A percentile compares a stretch with the other conserved stretches of the same genome.
These are phyloP conservation scores for Penicillium sp. DNA, from an alignment of 2,329 filamentous ascomycete genomes.

Conservation along the genomic window DNA sequence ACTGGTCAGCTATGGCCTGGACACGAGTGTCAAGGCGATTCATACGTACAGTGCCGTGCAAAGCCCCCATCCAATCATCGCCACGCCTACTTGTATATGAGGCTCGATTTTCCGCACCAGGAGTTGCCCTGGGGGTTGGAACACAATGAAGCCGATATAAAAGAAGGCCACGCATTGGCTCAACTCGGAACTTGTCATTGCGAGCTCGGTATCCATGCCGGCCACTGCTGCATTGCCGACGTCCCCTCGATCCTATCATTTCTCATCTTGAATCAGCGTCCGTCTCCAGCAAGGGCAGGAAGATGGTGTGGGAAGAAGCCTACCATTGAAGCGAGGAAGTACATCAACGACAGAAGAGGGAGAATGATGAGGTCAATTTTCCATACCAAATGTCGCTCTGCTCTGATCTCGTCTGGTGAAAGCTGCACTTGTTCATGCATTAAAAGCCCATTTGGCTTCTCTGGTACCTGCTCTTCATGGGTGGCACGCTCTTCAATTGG, in stretches of 20 bases:
- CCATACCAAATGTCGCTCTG: no score
- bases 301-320: no score
- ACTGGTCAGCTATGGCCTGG: slow-evolving; percentile 12
- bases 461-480: no score
- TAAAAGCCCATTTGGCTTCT: no score
- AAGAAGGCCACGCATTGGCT: slow-evolving; percentile 13
- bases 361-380: slow-evolving; percentile 1
- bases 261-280: background rate
- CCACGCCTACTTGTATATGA: no score
- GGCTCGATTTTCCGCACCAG: no score
- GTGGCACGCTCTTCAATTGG: no score
- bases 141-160: slow-evolving; percentile 15
- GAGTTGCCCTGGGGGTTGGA: slow-evolving; percentile 6
- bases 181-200: slow-evolving; percentile 7
- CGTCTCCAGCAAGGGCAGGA: no score
- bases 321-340: slow-evolving; percentile 1
- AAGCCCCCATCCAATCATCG: no score
- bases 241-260: slow-evolving; percentile 9
- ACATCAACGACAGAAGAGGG: background rate
- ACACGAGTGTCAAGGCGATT: slow-evolving; percentile 14
- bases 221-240: slow-evolving; percentile 19
- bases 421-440: no score
- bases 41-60: no score
- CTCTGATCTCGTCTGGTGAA: no score
- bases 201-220: slow-evolving; percentile 14